Base-by-base conservation (phyloP, 768 basidiomycete genomes). In the Mycena vulgaris region DNA sequence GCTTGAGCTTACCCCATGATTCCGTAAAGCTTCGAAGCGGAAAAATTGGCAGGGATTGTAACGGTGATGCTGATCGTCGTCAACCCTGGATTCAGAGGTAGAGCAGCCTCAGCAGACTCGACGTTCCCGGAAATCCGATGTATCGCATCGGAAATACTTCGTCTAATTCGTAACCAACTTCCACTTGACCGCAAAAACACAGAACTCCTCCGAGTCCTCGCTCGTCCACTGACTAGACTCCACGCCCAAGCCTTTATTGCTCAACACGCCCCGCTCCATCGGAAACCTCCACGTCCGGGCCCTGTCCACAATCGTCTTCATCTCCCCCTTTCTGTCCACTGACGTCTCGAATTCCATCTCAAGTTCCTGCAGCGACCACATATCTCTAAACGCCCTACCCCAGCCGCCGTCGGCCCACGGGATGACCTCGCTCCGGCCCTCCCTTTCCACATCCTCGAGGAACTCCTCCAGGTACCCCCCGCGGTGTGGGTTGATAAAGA, bases 291-390 rank as follows among this genome's bases (percentile, higher is more conserved):
- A 67, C 40, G 30, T 60, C 49, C 60, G 33, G 16, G 58, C 58
- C 28, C 66, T 40, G 16, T 60, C n/a, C 49, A 67, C 66, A 6
- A 67, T 25, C 35, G 21, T 60, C 58, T 23, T 31, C 28, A 67
- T 42, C 40, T 60, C 58, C 11, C 35, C 51, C 49, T 14, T 52
- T 30, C 66, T 58, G n/a, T 52, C 14, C 37, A 40, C 11, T 3
- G 58, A 19, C 27, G 66, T 67, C 58, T 60, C 58, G 21, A 67
- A 67, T 51, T 67, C 58, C 23, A 60, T 67, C 66, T 67, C 58
- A 7, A 67, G 58, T 13, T 67, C 66, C 23, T 28, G 42, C 49
- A 67, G 40, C n/a, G 57, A 57, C 2, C 37, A 58, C 57, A 67
- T 17, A 14, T 8, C 14, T 40, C 53, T 57, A 19, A 67, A 58